Evolutionary conservation across 2,329 filamentous ascomycete species (phyloP).

Genomic region (Penicillium sp.): DNA sequence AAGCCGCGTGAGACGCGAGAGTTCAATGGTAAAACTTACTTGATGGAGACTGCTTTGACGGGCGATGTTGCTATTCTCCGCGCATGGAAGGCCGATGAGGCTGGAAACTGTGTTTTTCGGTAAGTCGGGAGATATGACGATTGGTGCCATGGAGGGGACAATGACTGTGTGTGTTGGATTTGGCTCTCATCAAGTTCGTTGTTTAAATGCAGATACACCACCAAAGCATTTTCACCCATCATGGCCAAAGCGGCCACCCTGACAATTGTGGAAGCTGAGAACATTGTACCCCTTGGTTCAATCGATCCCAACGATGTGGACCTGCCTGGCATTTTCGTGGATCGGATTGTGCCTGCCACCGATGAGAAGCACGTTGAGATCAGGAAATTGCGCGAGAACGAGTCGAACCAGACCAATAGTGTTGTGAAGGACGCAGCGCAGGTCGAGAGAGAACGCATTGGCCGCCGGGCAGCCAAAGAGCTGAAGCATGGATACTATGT

Average conservation of each 20-base stretch:
- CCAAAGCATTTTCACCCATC: conserved; percentile 66
- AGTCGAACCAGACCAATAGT: conserved; percentile 33
- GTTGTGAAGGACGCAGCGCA: conserved; percentile 29
- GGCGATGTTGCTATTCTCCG: conserved; percentile 73
- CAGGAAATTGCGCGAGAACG: conserved; percentile 50
- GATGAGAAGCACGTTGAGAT: conserved; percentile 67
- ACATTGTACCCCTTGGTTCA: conserved; percentile 69
- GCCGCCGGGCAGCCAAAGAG: conserved; percentile 69
- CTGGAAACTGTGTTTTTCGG: conserved; percentile 74
- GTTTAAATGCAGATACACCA: conserved; percentile 50
- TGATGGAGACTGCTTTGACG: conserved; percentile 70
- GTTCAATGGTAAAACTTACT: conserved; percentile 65
- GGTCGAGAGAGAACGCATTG: conserved; percentile 56
- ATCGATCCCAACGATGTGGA: conserved; percentile 70
- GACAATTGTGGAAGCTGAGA: conserved; percentile 78
- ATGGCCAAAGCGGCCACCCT: conserved; percentile 76
- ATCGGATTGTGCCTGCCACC: conserved; percentile 70
- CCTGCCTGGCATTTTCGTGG: conserved; percentile 75
- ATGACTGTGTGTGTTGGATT: too few relatives aligned
- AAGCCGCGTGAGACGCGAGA: conserved; percentile 63
- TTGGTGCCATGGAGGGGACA: too few relatives aligned
- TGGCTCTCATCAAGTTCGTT: too few relatives aligned
- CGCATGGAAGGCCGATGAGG: conserved; percentile 68
- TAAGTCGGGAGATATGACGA: conserved; percentile 28
- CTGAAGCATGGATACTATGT: conserved; percentile 54